Base-by-base conservation (phyloP, 75 land plant species). In the Azolla pinnata region DNA sequence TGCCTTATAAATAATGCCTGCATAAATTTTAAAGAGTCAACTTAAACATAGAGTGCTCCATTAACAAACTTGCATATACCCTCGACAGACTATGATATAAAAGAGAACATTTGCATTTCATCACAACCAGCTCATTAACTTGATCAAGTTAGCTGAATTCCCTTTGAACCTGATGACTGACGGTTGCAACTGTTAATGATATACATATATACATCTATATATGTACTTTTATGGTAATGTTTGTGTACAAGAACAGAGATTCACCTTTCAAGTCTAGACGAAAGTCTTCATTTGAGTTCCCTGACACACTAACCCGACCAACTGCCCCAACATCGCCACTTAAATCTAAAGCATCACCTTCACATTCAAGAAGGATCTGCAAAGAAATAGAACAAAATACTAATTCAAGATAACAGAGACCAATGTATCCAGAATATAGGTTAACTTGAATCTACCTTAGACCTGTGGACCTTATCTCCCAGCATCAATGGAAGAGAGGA, bases 301-400 rank as follows among this genome's bases (percentile, higher is more conserved):
- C 64, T 29, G 82, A 76, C 69, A 92, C 67, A 27, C 77, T 63
- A 34, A 92, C 54, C 14, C 98, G 75, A n/a, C 98, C 96, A 33
- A 92, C 95, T 30, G 96, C 84, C 49, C 98, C 98, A 62, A 92
- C 72, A 67, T 92, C 97, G n/a, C 98, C 98, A 69, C 98, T 88
- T 59, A 92, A 52, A 56, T 92, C 98, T 44, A 92, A 65, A 18
- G 90, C 87, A 25, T 85, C 96, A 31, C 87, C 96, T 67, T 88
- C 98, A 83, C 98, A 92, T 58, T 92, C 98, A 62, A 92, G 68
- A 67, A 92, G 87, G 33, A 77, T 90, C 98, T 92, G 75, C 60
- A 78, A 4, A 71, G 30, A 42, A 10, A 56, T 4, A 23, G 0
- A 2, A 27, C 17, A 28, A 17, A 59, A 17, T 35, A 29, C 26